A percentile compares a stretch with the other conserved stretches of the same genome.
phyloP scores from a whole-genome alignment of 176 grass and related monocot genomes.

The Cenchrus purpureus region DNA sequence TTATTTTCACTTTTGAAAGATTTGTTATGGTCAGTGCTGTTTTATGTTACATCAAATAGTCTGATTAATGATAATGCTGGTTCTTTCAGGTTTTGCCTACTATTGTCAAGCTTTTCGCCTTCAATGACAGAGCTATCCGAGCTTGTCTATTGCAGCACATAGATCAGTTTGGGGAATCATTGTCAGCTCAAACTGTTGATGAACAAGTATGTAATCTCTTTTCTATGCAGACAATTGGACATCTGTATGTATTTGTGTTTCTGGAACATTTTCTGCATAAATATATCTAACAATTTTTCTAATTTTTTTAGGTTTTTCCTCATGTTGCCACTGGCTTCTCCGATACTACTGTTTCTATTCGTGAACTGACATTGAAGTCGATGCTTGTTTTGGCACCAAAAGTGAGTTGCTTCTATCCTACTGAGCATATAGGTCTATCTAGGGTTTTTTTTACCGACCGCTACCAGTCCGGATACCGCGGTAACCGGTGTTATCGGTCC shows the following conservation, averaged over 20 bases:
- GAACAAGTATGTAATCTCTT: slow-evolving; percentile 78
- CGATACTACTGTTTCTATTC: slow-evolving; percentile 92
- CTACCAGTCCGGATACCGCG: too few species aligned
- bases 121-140: slow-evolving; percentile 94
- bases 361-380: slow-evolving; percentile 94
- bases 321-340: slow-evolving; percentile 95
- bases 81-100: slow-evolving; percentile 86
- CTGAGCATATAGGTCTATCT: background rate
- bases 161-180: slow-evolving; percentile 98
- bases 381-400: slow-evolving; percentile 98
- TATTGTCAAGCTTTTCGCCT: slow-evolving; percentile 97
- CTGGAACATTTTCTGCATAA: slow-evolving; percentile 45
- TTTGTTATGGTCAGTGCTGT: slow-evolving; percentile 8
- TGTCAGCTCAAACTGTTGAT: slow-evolving; percentile 92
- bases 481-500: too few species aligned
- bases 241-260: slow-evolving; percentile 11
- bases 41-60: slow-evolving; percentile 4
- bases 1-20: slow-evolving; percentile 21
- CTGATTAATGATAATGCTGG: slow-evolving; percentile 28
- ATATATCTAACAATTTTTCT: slow-evolving; percentile 19
- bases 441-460: too few species aligned
- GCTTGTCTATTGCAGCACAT: slow-evolving; percentile 96
- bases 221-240: background rate
- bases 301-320: slow-evolving; percentile 80
- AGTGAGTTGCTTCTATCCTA: slow-evolving; percentile 54